These are phyloP conservation scores for Phytopythium sindhum DNA, from an alignment of 352 stramenopile species.

Conservation along the genomic window DNA sequence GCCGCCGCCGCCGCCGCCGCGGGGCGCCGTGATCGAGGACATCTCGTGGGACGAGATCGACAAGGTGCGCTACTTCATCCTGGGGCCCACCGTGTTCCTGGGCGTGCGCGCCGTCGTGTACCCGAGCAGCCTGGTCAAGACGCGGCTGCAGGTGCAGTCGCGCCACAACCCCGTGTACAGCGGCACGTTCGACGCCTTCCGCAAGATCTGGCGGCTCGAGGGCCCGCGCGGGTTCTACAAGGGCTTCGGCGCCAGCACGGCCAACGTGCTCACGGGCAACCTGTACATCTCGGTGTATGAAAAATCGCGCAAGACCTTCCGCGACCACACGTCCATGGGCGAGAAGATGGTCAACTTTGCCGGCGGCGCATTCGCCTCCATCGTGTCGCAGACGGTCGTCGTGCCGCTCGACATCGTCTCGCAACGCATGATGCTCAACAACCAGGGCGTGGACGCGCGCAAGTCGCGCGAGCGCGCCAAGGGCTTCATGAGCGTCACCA, in stretches of 20 bases:
- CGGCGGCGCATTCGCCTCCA: conserved; percentile 66
- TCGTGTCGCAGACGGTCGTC: conserved; percentile 84
- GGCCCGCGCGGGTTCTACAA: conserved; percentile 81
- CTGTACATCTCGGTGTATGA: conserved; percentile 90
- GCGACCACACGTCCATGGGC: conserved; percentile 50
- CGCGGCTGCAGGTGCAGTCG: conserved; percentile 84
- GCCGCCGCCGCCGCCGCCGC: conserved; percentile 1
- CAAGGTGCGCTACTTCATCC: conserved; percentile 84
- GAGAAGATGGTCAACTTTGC: conserved; percentile 79
- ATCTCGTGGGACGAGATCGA: conserved; percentile 90
- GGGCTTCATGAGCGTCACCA: conserved; percentile 58
- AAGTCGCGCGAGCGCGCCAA: conserved; percentile 54
- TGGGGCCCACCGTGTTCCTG: conserved; percentile 80
- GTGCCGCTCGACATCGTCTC: conserved; percentile 88
- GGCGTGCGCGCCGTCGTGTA: conserved; percentile 82
- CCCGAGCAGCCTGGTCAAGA: conserved; percentile 88
- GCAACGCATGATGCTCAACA: conserved; percentile 87
- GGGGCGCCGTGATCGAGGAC: conserved; percentile 37
- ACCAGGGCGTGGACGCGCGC: conserved; percentile 59
- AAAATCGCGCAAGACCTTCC: conserved; percentile 67
- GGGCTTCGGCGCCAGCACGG: conserved; percentile 82
- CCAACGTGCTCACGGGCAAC: conserved; percentile 84
- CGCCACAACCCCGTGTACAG: conserved; percentile 62
- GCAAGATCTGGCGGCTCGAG: conserved; percentile 78
- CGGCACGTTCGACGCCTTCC: conserved; percentile 82